Conservation (phyloP, 1,284 basidiomycete species). For the Cerrena zonata region DNA sequence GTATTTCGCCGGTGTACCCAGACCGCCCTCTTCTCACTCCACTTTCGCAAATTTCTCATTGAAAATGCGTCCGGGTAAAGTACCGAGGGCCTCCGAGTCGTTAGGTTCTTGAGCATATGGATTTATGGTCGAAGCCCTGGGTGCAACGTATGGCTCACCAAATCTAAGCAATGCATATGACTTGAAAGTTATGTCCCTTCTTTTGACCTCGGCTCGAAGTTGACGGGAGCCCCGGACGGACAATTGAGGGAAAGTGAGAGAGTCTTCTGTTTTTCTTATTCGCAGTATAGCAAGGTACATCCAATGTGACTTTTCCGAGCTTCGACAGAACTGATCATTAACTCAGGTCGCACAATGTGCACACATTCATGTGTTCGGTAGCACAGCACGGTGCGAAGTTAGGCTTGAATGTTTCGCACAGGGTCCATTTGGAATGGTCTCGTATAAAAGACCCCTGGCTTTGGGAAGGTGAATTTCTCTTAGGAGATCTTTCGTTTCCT, state of each 20-base stretch:
- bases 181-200: neutral
- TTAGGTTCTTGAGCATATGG: neutral
- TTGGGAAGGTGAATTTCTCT: neutral
- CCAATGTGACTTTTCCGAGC: slow-evolving; percentile 3
- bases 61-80: neutral
- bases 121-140: neutral
- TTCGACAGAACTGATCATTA: slow-evolving; percentile 6
- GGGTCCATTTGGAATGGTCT: neutral
- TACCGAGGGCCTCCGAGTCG: neutral
- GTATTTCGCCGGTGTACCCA: too few species aligned
- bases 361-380: neutral
- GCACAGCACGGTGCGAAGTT: neutral
- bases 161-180: neutral
- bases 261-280: too few species aligned
- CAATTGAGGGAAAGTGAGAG: neutral
- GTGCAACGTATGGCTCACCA: slow-evolving; percentile 4
- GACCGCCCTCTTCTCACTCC: slow-evolving; percentile 5
- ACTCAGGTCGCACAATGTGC: neutral
- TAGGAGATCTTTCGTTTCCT: slow-evolving; percentile 4
- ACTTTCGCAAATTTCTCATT: neutral
- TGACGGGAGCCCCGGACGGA: neutral
- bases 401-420: neutral
- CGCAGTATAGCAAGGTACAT: slow-evolving; percentile 1
- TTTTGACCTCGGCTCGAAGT: neutral
- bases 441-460: slow-evolving; percentile 3